Conservation (phyloP, 805 yeast genomes). For the Ogataea glucozyma region DNA sequence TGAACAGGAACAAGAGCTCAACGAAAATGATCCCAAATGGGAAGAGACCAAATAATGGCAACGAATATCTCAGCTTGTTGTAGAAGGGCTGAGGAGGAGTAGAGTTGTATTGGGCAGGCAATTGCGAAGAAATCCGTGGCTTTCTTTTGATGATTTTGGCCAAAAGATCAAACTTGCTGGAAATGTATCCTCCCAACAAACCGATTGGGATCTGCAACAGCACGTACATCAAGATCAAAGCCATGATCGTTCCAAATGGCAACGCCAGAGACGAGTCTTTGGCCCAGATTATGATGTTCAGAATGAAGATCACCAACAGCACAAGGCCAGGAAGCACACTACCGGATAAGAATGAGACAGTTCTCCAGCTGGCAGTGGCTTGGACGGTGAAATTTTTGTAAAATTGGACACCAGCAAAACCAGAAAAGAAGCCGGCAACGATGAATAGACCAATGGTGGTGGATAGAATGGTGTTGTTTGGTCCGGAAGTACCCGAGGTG, state of each 20-base stretch:
- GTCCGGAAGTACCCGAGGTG: conserved; percentile 60
- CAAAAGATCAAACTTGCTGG: conserved; percentile 29
- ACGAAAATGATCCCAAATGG: conserved; percentile 84
- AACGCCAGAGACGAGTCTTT: conserved; percentile 72
- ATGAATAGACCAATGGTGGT: conserved; percentile 61
- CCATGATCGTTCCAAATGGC: conserved; percentile 74
- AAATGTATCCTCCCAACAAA: conserved; percentile 62
- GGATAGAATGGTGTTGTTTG: conserved; percentile 63
- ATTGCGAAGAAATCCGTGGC: conserved; percentile 12
- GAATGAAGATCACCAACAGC: conserved; percentile 49
- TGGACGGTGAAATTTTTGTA: conserved; percentile 54
- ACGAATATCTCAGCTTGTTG: conserved; percentile 33
- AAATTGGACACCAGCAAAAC: conserved; percentile 67
- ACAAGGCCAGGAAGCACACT: conserved; percentile 49
- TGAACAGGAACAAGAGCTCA: conserved; percentile 70
- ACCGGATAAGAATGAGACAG: conserved; percentile 48
- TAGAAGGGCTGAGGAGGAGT: conserved; percentile 41
- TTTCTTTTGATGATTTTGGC: conserved; percentile 16
- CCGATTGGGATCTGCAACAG: conserved; percentile 75
- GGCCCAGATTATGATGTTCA: conserved; percentile 75
- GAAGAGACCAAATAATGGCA: conserved; percentile 61
- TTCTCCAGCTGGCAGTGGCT: conserved; percentile 39
- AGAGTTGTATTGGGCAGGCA: conserved; percentile 12
- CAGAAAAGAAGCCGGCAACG: conserved; percentile 71
- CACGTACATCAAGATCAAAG: conserved; percentile 58